Base-by-base conservation (phyloP, 495 filamentous ascomycete species). In the Barbatosphaeria neglecta region DNA sequence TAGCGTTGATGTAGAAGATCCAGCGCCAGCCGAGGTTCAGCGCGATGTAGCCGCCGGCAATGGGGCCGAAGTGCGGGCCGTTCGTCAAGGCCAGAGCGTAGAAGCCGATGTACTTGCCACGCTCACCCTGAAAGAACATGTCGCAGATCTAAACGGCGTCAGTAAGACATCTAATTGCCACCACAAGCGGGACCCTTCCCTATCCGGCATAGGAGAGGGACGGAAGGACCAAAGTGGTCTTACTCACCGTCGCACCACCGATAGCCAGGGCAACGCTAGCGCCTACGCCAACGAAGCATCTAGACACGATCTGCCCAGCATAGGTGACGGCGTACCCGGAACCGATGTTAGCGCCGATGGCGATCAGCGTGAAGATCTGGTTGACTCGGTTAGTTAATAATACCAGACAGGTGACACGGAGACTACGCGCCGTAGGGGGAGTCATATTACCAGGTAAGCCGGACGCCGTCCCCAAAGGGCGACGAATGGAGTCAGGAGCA, bases 51-150 rank as follows among this genome's bases (percentile, higher is more conserved):
- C 39, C 51, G 52, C 13, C 54, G 51, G 49, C 53, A 1, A 57
- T 28, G 6, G 50, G 52, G 17, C 50, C 48, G n/a, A 56, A 44
- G 48, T 58, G 52, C 11, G 55, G 54, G 6, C 58, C 58, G 22
- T 61, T 61, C 4, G 55, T 61, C 10, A 61, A 40, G 31, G 56
- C 56, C 6, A 60, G 37, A 0, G 54, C 51, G 40, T 60, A 60
- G 28, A 60, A 55, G 8, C 57, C 57, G 4, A 53, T 60, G 43
- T 55, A 55, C 41, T 51, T 51, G 15, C 58, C 58, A 35, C 55
- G 22, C 28, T 61, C 55, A 37, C 57, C 55, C 22, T 56, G 47
- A 31, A 54, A 61, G 39, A 54, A 61, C 50, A 61, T 58, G 39
- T 61, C 58, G 28, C 37, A 41, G n/a, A 47, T 47, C 45, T 47